These are phyloP conservation scores for Dryadomyces sulphureus DNA, from an alignment of 2,329 filamentous ascomycete species.

Conservation along the genomic window DNA sequence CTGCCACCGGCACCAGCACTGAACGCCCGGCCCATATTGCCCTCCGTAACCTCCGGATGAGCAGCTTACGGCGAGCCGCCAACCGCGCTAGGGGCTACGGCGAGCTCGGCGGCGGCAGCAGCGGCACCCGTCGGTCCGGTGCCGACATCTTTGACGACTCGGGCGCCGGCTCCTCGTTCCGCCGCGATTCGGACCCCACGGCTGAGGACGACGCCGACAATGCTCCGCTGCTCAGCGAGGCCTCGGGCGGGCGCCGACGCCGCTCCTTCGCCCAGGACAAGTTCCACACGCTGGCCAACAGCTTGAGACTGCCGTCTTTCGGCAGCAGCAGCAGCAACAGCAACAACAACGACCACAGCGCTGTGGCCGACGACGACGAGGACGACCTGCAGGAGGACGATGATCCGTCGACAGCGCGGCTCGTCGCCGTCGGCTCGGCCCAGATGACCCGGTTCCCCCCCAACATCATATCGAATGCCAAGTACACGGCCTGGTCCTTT, in stretches of 20 bases:
- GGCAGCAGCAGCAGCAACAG: conserved; percentile 9
- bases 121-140: conserved; percentile 31
- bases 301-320: conserved; percentile 53
- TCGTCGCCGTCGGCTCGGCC: conserved; percentile 57
- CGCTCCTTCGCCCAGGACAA: conserved; percentile 25
- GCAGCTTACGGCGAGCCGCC: conserved; percentile 40
- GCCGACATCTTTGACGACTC: conserved; percentile 27
- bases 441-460: conserved; percentile 69
- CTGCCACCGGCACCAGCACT: background rate
- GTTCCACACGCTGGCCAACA: conserved; percentile 28
- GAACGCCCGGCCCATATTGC: conserved; percentile 48
- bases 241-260: conserved; percentile 18
- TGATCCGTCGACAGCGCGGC: conserved; percentile 56
- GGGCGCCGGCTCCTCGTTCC: conserved; percentile 30
- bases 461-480: conserved; percentile 90
- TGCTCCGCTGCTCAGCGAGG: conserved; percentile 49
- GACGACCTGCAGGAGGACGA: conserved; percentile 35
- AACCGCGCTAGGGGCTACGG: conserved; percentile 43
- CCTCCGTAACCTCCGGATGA: conserved; percentile 54
- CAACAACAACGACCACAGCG: conserved; percentile 4
- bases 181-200: conserved; percentile 41
- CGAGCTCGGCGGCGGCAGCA: conserved; percentile 40
- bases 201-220: conserved; percentile 58
- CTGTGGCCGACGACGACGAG: conserved; percentile 23
- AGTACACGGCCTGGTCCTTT: conserved; percentile 92